These are phyloP conservation scores for Cryphonectria nitschkei DNA, from an alignment of 2,329 filamentous ascomycete species.

Conservation along the genomic window DNA sequence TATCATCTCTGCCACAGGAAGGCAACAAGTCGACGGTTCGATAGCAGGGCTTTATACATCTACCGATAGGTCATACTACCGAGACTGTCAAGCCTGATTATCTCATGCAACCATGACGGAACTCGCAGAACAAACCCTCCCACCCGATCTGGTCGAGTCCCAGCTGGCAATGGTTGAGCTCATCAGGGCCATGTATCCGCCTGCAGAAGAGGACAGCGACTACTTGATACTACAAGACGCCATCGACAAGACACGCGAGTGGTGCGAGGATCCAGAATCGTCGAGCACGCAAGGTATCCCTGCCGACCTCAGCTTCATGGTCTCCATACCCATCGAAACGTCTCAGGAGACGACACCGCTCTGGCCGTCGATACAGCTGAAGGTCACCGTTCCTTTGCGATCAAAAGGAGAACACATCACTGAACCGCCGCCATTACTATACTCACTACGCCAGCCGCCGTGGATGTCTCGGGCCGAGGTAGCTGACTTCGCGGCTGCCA, in stretches of 20 bases:
- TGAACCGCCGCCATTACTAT: conserved; percentile 20
- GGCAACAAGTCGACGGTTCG: neutral
- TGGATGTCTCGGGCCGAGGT: conserved; percentile 28
- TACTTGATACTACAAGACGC: neutral
- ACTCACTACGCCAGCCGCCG: conserved; percentile 21
- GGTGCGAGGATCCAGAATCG: conserved; percentile 19
- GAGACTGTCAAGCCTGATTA: no score
- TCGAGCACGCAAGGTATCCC: neutral
- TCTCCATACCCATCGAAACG: conserved; percentile 20
- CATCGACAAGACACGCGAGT: conserved; percentile 12
- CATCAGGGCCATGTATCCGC: conserved; percentile 27
- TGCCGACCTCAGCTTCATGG: conserved; percentile 13
- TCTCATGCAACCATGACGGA: conserved; percentile 6
- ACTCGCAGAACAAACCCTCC: neutral
- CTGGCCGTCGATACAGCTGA: conserved; percentile 17
- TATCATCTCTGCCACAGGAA: neutral
- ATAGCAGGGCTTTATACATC: neutral
- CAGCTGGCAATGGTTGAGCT: conserved; percentile 27
- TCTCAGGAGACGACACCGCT: neutral
- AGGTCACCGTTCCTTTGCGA: conserved; percentile 17
- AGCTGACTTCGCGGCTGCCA: conserved; percentile 15
- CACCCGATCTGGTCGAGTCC: conserved; percentile 24
- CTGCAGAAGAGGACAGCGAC: neutral
- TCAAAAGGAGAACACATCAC: neutral
- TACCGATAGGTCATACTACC: neutral